Base-by-base conservation (phyloP, 495 filamentous ascomycete species). In the Copromyces sp. region DNA sequence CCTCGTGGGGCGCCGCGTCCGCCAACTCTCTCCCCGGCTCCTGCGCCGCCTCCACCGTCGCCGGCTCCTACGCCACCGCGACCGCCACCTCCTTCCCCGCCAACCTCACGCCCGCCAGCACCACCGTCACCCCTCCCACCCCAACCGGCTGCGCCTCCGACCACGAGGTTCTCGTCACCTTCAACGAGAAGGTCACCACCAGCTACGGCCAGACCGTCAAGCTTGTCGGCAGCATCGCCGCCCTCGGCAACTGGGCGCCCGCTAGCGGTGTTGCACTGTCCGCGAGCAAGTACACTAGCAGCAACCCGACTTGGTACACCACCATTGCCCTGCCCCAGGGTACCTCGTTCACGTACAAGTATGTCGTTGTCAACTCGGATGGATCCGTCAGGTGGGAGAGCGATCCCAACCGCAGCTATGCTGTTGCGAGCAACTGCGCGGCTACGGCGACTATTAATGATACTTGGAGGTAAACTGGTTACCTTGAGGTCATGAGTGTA, bases 321-420 rank as follows among this genome's bases (percentile, higher is more conserved):
- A 86, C 86, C 0, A 74, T 90, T 5, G 79, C 76, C 3, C 74
- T 92, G 3, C 78, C 84, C 0, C 84, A 85, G 0, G 89, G 90
- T 1, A 80, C 81, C 59, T 76, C 73, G 8, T 83, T 93, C 39
- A 73, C 89, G 78, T 93, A 93, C 77, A 93, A 93, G 81, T 94
- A 87, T 75, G 87, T 93, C 72, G 85, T 86, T 9, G 82, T 89
- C 41, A 81, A 83, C 68, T 77, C 80, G 3, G 84, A 88, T 77
- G 87, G 89, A 4, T 77, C 78, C 2, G 82, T 91, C 2, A 80
- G 74, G 24, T 92, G 90, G 91, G 90, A 92, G 79, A 82, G 84
- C 39, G 88, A 90, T 77, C 86, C 89, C 0, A 92, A 94, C 76
- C 85, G 85, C 59, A 80, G 77, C 7, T 90, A 85, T 74, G 87